Base-by-base conservation (phyloP, 2,329 filamentous ascomycete species). In the Colletotrichum liriopes region DNA sequence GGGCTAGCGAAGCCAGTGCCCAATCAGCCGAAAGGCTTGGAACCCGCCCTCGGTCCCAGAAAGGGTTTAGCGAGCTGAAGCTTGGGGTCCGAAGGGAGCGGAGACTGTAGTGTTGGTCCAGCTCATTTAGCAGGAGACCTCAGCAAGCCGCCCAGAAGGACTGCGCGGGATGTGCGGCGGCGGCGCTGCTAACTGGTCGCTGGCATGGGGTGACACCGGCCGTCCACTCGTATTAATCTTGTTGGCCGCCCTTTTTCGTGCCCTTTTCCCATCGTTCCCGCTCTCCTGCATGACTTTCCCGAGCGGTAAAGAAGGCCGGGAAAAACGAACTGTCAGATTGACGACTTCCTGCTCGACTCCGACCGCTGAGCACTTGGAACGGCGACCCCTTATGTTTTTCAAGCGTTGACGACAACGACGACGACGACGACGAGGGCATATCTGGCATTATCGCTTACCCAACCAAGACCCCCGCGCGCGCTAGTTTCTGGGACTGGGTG, bases 151-250 rank as follows among this genome's bases (percentile, higher is more conserved):
- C 59, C 26, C 67, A 59, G n/a, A 54, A 68, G 68, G 41, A 62
- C 45, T 62, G 67, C 35, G 47, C 49, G 39, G 39, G 49, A 43
- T 51, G 26, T 66, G 52, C 61, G 6, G 67, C 47, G 43, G 47
- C 51, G 32, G 45, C 54, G 55, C 55, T 60, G 55, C 47, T 52
- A 23, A 66, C 45, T 49, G 54, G 45, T 47, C 43, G 26, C 66
- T 58, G 49, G 67, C 51, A 51, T 65, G 43, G 56, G 65, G 65
- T 69, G 65, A 72, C 65, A 54, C 37, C 11, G 39, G n/a, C 29
- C 59, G 23, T 63, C 65, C 56, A 43, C 60, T 67, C 66, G 59
- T 72, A 65, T 72, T 65, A 55, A 72, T 60, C 59, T 49, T 60
- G 39, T 56, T 65, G 54, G 65, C 59, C 60, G 65, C 59, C 45